A percentile compares a stretch with the other conserved stretches of the same genome.
Conservation (phyloP, 768 basidiomycete species). For the Pulveroboletus frians region DNA sequence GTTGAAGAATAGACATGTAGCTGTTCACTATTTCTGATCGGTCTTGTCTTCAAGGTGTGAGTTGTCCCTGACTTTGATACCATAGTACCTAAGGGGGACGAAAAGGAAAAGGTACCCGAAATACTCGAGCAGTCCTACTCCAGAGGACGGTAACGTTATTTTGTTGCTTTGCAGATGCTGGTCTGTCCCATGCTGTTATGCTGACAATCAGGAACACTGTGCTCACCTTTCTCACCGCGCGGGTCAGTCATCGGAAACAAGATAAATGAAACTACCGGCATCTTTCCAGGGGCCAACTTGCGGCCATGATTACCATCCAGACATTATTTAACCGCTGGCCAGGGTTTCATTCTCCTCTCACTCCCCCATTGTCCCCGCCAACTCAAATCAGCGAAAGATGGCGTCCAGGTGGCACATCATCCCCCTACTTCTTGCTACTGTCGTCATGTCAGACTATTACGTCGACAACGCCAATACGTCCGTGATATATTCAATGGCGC, state of each 20-base stretch:
- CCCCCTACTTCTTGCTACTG: conserved; percentile 11
- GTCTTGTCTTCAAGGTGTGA: background rate
- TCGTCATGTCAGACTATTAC: conserved; percentile 18
- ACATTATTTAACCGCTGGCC: background rate
- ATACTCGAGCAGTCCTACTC: too few relatives aligned
- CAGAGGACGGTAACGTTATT: too few relatives aligned
- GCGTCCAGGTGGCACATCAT: background rate
- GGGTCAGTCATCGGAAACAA: background rate
- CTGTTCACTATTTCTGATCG: background rate
- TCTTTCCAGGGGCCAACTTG: too few relatives aligned
- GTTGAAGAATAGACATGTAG: background rate
- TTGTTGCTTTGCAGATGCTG: too few relatives aligned
- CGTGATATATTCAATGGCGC: conserved; percentile 14
- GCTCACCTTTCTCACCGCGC: background rate
- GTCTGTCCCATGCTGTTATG: background rate
- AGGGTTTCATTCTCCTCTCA: background rate
- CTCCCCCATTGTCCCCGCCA: background rate
- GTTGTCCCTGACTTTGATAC: background rate
- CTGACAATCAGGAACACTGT: conserved; percentile 2
- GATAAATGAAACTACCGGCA: background rate
- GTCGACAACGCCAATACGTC: conserved; percentile 23
- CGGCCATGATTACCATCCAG: background rate
- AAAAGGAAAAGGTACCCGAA: too few relatives aligned
- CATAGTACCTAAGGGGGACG: too few relatives aligned
- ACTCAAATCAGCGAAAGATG: conserved; percentile 1